Evolutionary conservation across 2,329 filamentous ascomycete genomes (phyloP).

Genomic region (Tolypocladium endophyticum): DNA sequence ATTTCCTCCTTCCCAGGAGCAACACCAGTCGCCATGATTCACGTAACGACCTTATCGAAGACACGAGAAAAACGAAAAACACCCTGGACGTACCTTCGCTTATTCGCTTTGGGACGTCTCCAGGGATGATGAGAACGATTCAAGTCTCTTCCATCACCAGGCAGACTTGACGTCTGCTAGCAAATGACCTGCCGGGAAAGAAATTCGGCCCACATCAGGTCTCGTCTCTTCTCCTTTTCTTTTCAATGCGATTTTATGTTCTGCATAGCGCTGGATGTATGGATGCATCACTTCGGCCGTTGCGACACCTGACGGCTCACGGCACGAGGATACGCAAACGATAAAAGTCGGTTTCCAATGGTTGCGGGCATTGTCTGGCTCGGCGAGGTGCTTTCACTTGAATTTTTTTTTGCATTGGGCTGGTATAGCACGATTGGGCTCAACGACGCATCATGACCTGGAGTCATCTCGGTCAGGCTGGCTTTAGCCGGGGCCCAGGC

Average conservation of each 20-base stretch:
- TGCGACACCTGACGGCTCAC: not conserved
- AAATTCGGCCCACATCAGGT: not conserved
- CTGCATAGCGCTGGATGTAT: not conserved
- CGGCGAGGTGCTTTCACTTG: not conserved
- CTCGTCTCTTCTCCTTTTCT: not conserved
- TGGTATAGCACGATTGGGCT: not conserved
- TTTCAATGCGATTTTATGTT: not conserved
- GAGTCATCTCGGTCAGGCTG: not conserved
- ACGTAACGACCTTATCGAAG: slow-evolving; percentile 19
- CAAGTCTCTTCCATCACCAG: not conserved
- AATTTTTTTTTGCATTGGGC: not conserved
- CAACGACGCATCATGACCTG: not conserved
- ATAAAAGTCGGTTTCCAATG: not conserved
- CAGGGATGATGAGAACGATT: not conserved
- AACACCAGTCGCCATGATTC: not conserved
- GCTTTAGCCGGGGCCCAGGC: not conserved
- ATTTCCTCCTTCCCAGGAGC: not conserved
- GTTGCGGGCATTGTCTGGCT: not conserved
- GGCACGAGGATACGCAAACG: not conserved
- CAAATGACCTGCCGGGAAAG: not conserved
- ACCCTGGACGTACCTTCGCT: slow-evolving; percentile 3
- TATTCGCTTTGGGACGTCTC: not conserved
- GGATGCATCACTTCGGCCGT: not conserved
- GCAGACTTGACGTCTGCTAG: not conserved
- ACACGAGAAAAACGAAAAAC: slow-evolving; percentile 15